Conservation (phyloP, 2,329 filamentous ascomycete species). For the Ceratocystis harringtonii region DNA sequence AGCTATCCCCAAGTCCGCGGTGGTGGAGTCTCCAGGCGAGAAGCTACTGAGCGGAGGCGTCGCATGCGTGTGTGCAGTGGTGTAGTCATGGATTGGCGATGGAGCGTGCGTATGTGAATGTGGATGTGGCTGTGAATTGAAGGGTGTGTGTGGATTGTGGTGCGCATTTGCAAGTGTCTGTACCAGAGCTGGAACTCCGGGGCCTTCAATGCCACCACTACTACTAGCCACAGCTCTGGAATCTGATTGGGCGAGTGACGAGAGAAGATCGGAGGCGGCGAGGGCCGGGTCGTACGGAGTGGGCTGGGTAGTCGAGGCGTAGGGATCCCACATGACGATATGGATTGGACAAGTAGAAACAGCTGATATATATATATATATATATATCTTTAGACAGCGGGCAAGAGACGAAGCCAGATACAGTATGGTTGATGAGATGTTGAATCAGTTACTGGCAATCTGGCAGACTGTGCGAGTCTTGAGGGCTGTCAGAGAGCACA, state of each 20-base stretch:
- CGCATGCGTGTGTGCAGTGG: not conserved
- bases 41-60: not conserved
- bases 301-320: constrained; percentile 1
- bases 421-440: not conserved
- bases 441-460: not conserved
- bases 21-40: not conserved
- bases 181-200: not conserved
- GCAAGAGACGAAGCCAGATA: not conserved
- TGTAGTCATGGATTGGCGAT: not conserved
- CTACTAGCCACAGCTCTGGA: not conserved
- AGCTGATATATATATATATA: too few relatives aligned
- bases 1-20: not conserved
- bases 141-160: not conserved
- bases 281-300: not conserved
- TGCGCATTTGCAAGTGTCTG: not conserved
- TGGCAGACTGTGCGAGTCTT: not conserved
- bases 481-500: not conserved
- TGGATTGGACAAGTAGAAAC: too few relatives aligned
- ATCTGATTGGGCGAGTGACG: not conserved
- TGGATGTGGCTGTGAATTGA: not conserved
- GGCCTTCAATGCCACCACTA: not conserved
- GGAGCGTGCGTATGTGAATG: not conserved
- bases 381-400: not conserved
- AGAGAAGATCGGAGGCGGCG: not conserved
- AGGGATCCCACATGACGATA: constrained; percentile 16